These are phyloP conservation scores for Pyronema omphalodes DNA, from an alignment of 495 filamentous ascomycete genomes.

Conservation along the genomic window DNA sequence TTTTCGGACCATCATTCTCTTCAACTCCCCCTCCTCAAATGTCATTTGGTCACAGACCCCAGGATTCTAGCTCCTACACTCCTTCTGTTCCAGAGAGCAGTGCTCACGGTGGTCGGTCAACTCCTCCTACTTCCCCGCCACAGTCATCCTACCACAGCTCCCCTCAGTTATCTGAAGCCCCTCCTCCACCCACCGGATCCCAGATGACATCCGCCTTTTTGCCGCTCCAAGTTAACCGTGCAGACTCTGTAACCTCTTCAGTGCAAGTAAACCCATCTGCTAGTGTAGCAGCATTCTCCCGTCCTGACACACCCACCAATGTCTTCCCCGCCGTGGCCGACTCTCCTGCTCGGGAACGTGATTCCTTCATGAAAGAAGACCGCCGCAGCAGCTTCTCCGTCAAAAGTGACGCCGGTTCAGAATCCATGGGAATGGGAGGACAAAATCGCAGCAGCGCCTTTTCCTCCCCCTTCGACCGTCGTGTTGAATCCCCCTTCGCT, in stretches of 20 bases:
- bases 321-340: conserved; percentile 17
- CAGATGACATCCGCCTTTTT: conserved; percentile 57
- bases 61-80: conserved; percentile 30
- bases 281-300: conserved; percentile 40
- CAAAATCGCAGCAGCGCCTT: too few species aligned
- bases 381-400: conserved; percentile 22
- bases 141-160: conserved; percentile 34
- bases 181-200: conserved; percentile 28
- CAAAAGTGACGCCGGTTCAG: conserved; percentile 23
- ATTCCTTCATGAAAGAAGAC: conserved; percentile 17
- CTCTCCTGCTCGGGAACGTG: conserved; percentile 14
- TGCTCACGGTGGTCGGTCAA: conserved; percentile 26
- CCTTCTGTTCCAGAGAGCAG: conserved; percentile 30
- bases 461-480: conserved; percentile 12
- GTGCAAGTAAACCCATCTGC: conserved; percentile 61
- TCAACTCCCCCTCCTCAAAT: conserved; percentile 23
- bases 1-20: conserved; percentile 62
- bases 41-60: conserved; percentile 26
- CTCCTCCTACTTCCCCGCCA: conserved; percentile 44
- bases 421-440: conserved; percentile 17
- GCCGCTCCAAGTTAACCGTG: conserved; percentile 39
- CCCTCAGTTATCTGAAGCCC: conserved; percentile 33
- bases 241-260: conserved; percentile 55
- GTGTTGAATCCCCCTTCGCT: conserved; percentile 25
- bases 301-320: conserved; percentile 40